Percentiles rank a stretch among this genome's conserved stretches.
Evolutionary conservation across 2,329 filamentous ascomycete genomes (phyloP).

Genomic region (Aureobasidium sp.): DNA sequence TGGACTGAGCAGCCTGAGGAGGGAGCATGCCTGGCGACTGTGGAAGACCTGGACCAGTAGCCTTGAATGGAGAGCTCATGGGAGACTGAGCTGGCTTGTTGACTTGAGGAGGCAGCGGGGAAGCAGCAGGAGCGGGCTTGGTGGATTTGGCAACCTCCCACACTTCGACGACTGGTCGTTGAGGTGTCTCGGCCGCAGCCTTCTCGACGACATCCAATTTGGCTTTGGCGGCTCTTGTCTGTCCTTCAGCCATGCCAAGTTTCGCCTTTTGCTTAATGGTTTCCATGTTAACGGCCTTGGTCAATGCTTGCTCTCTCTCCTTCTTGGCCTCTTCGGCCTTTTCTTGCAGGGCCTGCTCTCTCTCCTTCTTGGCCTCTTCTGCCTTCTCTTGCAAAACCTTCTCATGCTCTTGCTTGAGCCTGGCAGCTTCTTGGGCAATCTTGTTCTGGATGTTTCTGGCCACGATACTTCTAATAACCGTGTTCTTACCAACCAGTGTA

Average conservation of each 20-base stretch:
- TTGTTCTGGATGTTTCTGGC: constrained; percentile 49
- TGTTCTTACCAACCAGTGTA: constrained; percentile 42
- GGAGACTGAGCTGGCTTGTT: constrained; percentile 17
- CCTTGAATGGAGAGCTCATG: constrained; percentile 17
- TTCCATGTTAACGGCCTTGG: constrained; percentile 21
- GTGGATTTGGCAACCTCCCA: constrained; percentile 70
- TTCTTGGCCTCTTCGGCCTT: constrained; percentile 17
- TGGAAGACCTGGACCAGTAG: constrained; percentile 7
- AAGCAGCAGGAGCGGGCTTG: constrained; percentile 22
- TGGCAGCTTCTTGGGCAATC: constrained; percentile 33
- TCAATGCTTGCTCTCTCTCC: constrained; percentile 22
- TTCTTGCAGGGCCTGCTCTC: constrained; percentile 18
- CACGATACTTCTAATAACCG: constrained; percentile 41
- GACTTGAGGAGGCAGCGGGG: constrained; percentile 12
- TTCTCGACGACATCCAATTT: constrained; percentile 73
- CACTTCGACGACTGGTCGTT: constrained; percentile 74
- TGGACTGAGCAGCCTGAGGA: neutral
- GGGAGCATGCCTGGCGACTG: constrained; percentile 3
- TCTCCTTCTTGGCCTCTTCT: constrained; percentile 30
- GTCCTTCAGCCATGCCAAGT: constrained; percentile 42
- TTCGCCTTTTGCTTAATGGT: constrained; percentile 46
- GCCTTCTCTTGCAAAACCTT: constrained; percentile 17
- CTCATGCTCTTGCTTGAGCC: constrained; percentile 28
- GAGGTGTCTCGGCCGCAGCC: constrained; percentile 75
- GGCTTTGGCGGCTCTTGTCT: constrained; percentile 62